Evolutionary conservation across 768 basidiomycete genomes (phyloP).

Genomic region (Termitomyces sp.): DNA sequence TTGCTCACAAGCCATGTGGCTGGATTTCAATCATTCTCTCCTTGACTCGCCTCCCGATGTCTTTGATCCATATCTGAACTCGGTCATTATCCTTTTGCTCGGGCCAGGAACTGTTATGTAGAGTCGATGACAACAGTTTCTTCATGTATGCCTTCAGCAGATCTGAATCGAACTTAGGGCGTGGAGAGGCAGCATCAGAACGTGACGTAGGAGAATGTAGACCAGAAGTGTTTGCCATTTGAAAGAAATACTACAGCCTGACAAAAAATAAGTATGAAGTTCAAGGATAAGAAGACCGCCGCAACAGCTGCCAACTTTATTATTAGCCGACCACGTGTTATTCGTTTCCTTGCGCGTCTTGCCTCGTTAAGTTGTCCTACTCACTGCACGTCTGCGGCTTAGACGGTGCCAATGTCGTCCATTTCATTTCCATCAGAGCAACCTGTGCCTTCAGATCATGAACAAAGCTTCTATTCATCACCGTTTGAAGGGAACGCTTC

Average conservation of each 20-base stretch:
- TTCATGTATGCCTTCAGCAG: constrained; percentile 75
- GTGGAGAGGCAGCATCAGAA: constrained; percentile 53
- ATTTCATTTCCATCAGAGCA: constrained; percentile 54
- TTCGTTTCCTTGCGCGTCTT: constrained; percentile 4
- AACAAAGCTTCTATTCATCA: constrained; percentile 49
- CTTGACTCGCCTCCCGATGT: constrained; percentile 80
- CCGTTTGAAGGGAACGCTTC: constrained; percentile 53
- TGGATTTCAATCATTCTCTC: constrained; percentile 83
- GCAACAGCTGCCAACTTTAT: neutral
- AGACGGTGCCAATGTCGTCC: constrained; percentile 47
- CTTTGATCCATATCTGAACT: constrained; percentile 73
- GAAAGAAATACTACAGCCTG: neutral
- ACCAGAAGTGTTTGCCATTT: constrained; percentile 24
- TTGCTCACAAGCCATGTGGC: constrained; percentile 71
- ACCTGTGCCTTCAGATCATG: constrained; percentile 35
- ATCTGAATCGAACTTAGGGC: constrained; percentile 67
- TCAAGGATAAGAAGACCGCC: neutral
- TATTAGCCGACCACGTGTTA: constrained; percentile 16
- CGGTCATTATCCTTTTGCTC: constrained; percentile 63
- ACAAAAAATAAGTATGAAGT: neutral
- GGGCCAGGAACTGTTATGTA: constrained; percentile 63
- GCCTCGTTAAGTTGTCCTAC: neutral
- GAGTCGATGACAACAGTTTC: constrained; percentile 66
- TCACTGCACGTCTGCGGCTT: neutral
- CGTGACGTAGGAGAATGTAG: constrained; percentile 62